A percentile compares a stretch with the other conserved stretches of the same genome.
Conservation (phyloP, 208 protist species). For the Trypanosoma conorhini region DNA sequence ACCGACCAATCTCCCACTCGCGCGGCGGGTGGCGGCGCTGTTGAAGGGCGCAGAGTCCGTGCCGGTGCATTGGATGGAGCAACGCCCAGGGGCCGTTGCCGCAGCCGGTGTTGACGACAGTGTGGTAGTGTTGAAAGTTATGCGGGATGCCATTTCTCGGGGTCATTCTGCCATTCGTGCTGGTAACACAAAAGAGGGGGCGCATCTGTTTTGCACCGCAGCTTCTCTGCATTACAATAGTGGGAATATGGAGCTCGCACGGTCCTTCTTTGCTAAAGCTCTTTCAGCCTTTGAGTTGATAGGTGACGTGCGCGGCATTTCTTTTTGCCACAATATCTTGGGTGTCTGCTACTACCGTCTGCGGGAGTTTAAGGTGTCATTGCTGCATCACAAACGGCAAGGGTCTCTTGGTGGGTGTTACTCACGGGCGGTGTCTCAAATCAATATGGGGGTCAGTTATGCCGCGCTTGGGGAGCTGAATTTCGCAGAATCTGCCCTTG, state of each 20-base stretch:
- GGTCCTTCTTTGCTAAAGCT: slow-evolving; percentile 51
- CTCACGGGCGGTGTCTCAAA: slow-evolving; percentile 74
- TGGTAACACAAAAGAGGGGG: slow-evolving; percentile 51
- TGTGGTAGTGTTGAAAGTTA: slow-evolving; percentile 38
- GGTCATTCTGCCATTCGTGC: slow-evolving; percentile 57
- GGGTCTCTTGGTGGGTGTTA: slow-evolving; percentile 79
- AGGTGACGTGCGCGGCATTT: slow-evolving; percentile 53
- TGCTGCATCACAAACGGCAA: slow-evolving; percentile 87
- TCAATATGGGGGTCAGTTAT: slow-evolving; percentile 89
- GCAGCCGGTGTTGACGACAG: slow-evolving; percentile 10
- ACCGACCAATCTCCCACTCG: slow-evolving; percentile 52
- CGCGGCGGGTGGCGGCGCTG: slow-evolving; percentile 63
- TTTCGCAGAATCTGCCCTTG: slow-evolving; percentile 77
- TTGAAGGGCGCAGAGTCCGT: slow-evolving; percentile 71
- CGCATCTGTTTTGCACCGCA: slow-evolving; percentile 48
- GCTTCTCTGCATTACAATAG: slow-evolving; percentile 85
- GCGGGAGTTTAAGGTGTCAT: slow-evolving; percentile 66
- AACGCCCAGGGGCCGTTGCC: slow-evolving; percentile 7
- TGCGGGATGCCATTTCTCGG: slow-evolving; percentile 68
- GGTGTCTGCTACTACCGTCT: slow-evolving; percentile 77
- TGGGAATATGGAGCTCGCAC: slow-evolving; percentile 73
- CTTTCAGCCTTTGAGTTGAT: slow-evolving; percentile 56
- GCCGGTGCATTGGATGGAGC: slow-evolving; percentile 41
- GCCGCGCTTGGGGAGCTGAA: slow-evolving; percentile 74
- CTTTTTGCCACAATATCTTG: slow-evolving; percentile 87